Base-by-base conservation (phyloP, 768 basidiomycete species). In the Trametes cingulata region DNA sequence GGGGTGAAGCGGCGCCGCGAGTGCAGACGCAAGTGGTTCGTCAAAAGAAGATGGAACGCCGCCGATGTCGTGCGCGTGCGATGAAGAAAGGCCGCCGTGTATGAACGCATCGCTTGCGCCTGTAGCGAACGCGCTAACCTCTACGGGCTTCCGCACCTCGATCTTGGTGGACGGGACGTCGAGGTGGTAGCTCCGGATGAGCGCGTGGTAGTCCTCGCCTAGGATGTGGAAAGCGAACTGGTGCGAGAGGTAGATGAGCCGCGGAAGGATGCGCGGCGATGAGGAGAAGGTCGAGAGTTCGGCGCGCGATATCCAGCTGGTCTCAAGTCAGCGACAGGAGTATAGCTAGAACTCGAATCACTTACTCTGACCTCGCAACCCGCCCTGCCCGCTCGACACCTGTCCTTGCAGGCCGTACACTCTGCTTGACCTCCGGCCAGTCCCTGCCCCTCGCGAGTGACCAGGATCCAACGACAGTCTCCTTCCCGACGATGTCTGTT, bases 191-290 rank as follows among this genome's bases (percentile, higher is more conserved):
- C 80, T 79, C 35, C 85, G 84, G 37, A 88, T 82, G n/a, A 90
- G 82, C 0, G 90, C 87, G 56, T 92, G 86, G 68, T 93, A 91
- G 65, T 93, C 87, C 62, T 88, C 85, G 13, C 85, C 84, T 0
- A 93, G 80, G 1, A 85, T 80, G 65, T 84, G 81, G 77, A 96
- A 96, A 12, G 86, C 78, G 70, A 96, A 92, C 61, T 95, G 92
- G 64, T 93, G 90, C 0, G 86, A 84, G 17, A 92, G 85, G 72
- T 96, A 96, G 29, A 97, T 80, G 0, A 90, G 80, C 0, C 86
- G 81, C 2, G 93, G 90, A 0, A 91, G 79, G 36, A 91, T 76
- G 1, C 73, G 76, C 0, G 80, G 76, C 1, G 85, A 83, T 4
- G 74, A 77, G 1, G 88, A 85, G 68, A 72, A 84, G 0, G 91